Percentiles rank a stretch among this genome's conserved stretches.
These are phyloP conservation scores for Emericellopsis atlantica DNA, from an alignment of 2,329 filamentous ascomycete species.

Conservation along the genomic window DNA sequence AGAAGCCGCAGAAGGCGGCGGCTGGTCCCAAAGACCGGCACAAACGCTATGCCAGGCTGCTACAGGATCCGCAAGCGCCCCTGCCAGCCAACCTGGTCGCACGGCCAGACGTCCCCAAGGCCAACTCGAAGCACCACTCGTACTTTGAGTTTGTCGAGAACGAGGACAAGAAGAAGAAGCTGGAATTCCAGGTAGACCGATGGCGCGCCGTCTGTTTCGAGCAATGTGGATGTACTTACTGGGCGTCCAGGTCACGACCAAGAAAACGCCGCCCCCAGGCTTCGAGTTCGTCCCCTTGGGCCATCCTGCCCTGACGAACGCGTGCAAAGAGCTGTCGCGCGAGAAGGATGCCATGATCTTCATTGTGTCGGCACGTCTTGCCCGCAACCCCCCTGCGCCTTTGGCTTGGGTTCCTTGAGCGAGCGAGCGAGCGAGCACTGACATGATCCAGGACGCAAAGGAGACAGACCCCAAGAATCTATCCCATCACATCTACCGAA, in stretches of 20 bases:
- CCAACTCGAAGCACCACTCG: constrained; percentile 43
- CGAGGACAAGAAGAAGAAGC: constrained; percentile 50
- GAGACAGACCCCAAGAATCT: constrained; percentile 21
- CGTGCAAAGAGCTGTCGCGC: constrained; percentile 53
- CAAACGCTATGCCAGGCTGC: constrained; percentile 16
- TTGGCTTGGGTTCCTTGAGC: neutral
- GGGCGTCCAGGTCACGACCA: constrained; percentile 33
- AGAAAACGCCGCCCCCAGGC: constrained; percentile 40
- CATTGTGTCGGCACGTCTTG: constrained; percentile 46
- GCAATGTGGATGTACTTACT: neutral
- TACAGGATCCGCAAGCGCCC: constrained; percentile 19
- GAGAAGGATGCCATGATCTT: constrained; percentile 51
- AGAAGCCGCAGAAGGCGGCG: constrained; percentile 13
- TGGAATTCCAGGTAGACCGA: constrained; percentile 43
- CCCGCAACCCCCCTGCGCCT: neutral
- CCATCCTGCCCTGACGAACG: constrained; percentile 44
- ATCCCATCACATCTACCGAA: constrained; percentile 42
- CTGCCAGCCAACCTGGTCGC: constrained; percentile 21
- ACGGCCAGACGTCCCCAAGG: constrained; percentile 25
- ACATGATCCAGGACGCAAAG: constrained; percentile 14
- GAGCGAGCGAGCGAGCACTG: constrained; percentile 3
- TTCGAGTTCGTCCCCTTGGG: constrained; percentile 52
- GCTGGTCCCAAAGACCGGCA: constrained; percentile 22
- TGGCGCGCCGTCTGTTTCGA: neutral
- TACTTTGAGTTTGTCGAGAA: constrained; percentile 56